Evolutionary conservation across 2,329 filamentous ascomycete species (phyloP).

Genomic region (Chrysoporthe puriensis): DNA sequence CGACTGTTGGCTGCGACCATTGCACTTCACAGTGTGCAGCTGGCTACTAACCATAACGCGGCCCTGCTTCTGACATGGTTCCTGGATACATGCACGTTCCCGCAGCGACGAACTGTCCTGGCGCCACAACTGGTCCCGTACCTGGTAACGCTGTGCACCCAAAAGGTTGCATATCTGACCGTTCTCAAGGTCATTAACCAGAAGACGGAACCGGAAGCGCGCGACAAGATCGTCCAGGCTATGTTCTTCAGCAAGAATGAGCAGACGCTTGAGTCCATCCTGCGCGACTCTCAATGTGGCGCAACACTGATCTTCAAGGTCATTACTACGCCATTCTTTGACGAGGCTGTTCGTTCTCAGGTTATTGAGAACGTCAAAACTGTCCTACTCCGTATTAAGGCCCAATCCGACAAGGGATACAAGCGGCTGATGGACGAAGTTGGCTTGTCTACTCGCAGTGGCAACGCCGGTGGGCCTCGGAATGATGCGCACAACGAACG

Average conservation of each 20-base stretch:
- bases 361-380: slow-evolving; percentile 91
- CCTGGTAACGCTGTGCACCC: slow-evolving; percentile 92
- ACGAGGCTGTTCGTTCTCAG: slow-evolving; percentile 84
- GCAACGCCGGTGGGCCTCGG: slow-evolving; percentile 46
- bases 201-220: slow-evolving; percentile 88
- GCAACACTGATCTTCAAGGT: slow-evolving; percentile 99
- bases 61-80: slow-evolving; percentile 96
- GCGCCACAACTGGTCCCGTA: slow-evolving; percentile 91
- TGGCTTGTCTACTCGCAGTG: slow-evolving; percentile 73
- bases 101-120: slow-evolving; percentile 85
- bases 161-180: slow-evolving; percentile 97
- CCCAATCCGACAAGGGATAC: slow-evolving; percentile 92
- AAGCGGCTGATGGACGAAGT: slow-evolving; percentile 99
- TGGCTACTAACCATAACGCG: slow-evolving; percentile 95
- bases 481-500: slow-evolving; percentile 55
- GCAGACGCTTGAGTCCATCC: slow-evolving; percentile 83
- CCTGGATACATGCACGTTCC: slow-evolving; percentile 96
- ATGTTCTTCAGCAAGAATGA: slow-evolving; percentile 92
- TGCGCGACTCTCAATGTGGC: slow-evolving; percentile 88
- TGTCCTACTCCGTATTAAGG: slow-evolving; percentile 87
- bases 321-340: slow-evolving; percentile 94
- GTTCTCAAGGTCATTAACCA: slow-evolving; percentile 99
- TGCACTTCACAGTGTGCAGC: slow-evolving; percentile 93
- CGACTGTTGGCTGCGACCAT: slow-evolving; percentile 92
- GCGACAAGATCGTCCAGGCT: slow-evolving; percentile 86